phyloP scores from a whole-genome alignment of 148 eudicot genomes.

The Spergularia marina region DNA sequence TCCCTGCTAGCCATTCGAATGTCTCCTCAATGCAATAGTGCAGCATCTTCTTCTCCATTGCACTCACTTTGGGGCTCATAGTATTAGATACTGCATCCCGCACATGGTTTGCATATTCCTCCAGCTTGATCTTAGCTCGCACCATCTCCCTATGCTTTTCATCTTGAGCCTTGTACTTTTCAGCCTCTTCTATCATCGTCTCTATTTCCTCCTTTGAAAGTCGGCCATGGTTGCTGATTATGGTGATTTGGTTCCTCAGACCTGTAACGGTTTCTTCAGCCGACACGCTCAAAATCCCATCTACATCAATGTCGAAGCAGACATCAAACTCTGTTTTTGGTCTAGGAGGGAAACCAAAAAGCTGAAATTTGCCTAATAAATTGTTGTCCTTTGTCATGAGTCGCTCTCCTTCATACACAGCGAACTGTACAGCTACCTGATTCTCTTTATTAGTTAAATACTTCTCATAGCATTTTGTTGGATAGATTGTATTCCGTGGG shows the following conservation, averaged over 20 bases:
- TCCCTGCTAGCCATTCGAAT: not conserved
- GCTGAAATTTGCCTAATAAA: not conserved
- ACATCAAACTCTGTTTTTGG: not conserved
- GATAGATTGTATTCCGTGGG: conserved; percentile 18
- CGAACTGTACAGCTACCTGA: too few species aligned
- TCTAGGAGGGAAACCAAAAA: conserved; percentile 8
- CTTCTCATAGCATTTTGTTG: not conserved
- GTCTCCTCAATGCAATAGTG: not conserved
- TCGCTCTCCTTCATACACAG: too few species aligned
- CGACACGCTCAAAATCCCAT: conserved; percentile 22
- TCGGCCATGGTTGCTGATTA: conserved; percentile 7
- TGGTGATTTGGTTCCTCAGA: conserved; percentile 5
- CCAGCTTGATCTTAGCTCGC: not conserved
- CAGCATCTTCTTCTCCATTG: not conserved
- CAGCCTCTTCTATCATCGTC: conserved; percentile 28
- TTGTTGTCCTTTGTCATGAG: conserved; percentile 7
- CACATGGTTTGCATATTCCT: not conserved
- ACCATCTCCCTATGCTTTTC: not conserved
- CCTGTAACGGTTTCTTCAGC: conserved; percentile 8
- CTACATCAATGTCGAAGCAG: conserved; percentile 12
- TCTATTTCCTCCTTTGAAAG: conserved; percentile 14
- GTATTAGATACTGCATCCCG: not conserved
- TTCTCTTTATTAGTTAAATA: too few species aligned
- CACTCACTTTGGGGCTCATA: not conserved
- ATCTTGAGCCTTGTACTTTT: conserved; percentile 23